Evolutionary conservation across 352 stramenopile genomes (phyloP), one percentile per base, ranked within the genome.

Genomic region (Phytophthora nicotianae): DNA sequence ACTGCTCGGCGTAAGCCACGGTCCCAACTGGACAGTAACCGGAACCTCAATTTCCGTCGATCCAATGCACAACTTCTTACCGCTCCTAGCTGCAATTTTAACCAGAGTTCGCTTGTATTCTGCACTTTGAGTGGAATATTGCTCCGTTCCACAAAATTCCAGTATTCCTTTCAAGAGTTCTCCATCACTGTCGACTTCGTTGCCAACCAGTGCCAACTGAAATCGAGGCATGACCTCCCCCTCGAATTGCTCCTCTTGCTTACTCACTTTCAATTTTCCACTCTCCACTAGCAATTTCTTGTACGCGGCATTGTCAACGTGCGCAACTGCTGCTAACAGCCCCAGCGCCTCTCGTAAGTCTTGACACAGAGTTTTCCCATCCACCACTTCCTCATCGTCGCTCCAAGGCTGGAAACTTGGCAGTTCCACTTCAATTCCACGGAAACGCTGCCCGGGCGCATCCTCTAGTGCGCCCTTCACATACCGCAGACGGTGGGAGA

Each of bases 21-120:
- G 52, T 2, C 53, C 58, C 13, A 73, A 43, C 27, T 73, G 51
- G 13, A 73, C 32, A 17, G 59, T 56, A 40, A 73, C 24, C n/a
- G 65, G 65, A 9, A 73, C 47, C 20, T 73, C 65, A 24, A 73
- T 65, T 49, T 73, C 65, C 10, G 53, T 73, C 20, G 58, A 65
- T n/a, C 35, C 54, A 4, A 48, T 52, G n/a, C 23, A 62, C 27
- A 16, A 21, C 21, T 53, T 73, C 13, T n/a, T 29, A 24, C 26
- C 26, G 4, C 45, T 51, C 27, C 54, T 26, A 50, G 41, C 43
- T 50, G 60, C 48, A 55, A 73, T 52, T 45, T 53, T 59, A 23
- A 50, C 10, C 49, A 73, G 16, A 40, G 48, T 50, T 51, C 59
- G 26, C 8, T 49, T 61, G 24, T 65, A 73, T 20, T 56, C 48